Percentiles rank a stretch among this genome's conserved stretches.
Conservation (phyloP, 345 rosid species). For the Bretschneidera sinensis region DNA sequence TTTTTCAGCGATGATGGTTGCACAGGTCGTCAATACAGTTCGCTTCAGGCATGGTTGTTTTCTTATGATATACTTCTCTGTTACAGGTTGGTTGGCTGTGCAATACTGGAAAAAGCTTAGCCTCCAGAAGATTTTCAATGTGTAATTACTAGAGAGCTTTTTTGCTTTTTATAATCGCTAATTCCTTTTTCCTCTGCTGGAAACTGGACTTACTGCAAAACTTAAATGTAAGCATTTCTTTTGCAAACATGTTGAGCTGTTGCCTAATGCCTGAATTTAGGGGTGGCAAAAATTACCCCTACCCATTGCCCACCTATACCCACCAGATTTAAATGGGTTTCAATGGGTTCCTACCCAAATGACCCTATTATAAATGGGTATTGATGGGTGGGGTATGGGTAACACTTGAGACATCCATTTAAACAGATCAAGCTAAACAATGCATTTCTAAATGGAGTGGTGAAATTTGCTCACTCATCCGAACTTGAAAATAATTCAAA, state of each 20-base stretch:
- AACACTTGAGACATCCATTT: too few species aligned
- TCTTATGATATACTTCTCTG: conserved; percentile 45
- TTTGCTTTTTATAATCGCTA: neutral
- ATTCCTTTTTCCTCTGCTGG: neutral
- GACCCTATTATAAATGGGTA: too few species aligned
- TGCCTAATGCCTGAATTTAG: too few species aligned
- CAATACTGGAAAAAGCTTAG: conserved; percentile 48
- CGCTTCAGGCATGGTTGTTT: conserved; percentile 57
- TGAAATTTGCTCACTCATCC: too few species aligned
- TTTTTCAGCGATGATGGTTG: conserved; percentile 16
- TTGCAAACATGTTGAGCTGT: neutral
- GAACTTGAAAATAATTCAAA: too few species aligned
- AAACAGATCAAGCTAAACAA: too few species aligned
- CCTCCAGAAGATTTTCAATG: conserved; percentile 28
- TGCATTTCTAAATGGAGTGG: too few species aligned
- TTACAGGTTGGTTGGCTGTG: conserved; percentile 53
- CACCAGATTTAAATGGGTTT: too few species aligned
- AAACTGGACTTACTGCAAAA: neutral
- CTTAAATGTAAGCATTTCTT: conserved; percentile 5
- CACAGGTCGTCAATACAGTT: conserved; percentile 18
- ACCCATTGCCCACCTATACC: too few species aligned
- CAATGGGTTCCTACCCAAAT: too few species aligned
- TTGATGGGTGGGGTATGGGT: too few species aligned
- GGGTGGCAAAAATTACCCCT: too few species aligned
- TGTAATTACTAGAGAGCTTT: conserved; percentile 13